Evolutionary conservation across 1,284 basidiomycete species (phyloP).

Genomic region (Mixia osmundae): DNA sequence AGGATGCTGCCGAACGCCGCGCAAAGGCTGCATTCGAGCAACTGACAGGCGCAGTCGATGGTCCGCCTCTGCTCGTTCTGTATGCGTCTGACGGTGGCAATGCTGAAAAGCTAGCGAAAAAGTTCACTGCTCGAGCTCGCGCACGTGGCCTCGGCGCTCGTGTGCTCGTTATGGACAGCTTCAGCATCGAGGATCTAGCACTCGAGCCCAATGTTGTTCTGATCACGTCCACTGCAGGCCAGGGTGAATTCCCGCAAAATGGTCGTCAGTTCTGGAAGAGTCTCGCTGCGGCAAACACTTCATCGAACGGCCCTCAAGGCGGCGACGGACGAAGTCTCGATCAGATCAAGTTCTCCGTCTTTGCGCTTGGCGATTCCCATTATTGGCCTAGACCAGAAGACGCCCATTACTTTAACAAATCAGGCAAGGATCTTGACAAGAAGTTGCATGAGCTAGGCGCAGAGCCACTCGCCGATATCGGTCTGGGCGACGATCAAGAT

Average conservation of each 20-base stretch:
- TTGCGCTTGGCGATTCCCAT: conserved; percentile 92
- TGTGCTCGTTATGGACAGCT: conserved; percentile 47
- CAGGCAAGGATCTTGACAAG: conserved; percentile 68
- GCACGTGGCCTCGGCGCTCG: conserved; percentile 59
- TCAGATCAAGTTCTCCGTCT: conserved; percentile 56
- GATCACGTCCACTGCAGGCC: conserved; percentile 89
- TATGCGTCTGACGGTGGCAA: conserved; percentile 86
- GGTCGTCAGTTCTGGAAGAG: conserved; percentile 76
- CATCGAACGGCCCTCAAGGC: conserved; percentile 6
- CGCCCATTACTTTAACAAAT: conserved; percentile 92
- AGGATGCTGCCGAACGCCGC: conserved; percentile 52
- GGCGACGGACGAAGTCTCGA: conserved; percentile 22
- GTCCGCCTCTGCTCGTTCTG: conserved; percentile 65
- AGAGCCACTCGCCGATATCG: conserved; percentile 40
- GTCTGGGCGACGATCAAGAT: conserved; percentile 92
- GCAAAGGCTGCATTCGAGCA: conserved; percentile 70
- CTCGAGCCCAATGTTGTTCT: conserved; percentile 49
- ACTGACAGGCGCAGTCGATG: conserved; percentile 62
- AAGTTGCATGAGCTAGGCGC: conserved; percentile 48
- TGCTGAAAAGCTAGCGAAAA: conserved; percentile 87
- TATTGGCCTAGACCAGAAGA: conserved; percentile 98
- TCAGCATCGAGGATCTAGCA: conserved; percentile 45
- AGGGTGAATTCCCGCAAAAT: conserved; percentile 94
- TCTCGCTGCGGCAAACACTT: conserved; percentile 37
- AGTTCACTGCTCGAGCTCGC: conserved; percentile 58